phyloP scores from a whole-genome alignment of 1,139 yeast genomes.

The Tardiomyces digboiensis region DNA sequence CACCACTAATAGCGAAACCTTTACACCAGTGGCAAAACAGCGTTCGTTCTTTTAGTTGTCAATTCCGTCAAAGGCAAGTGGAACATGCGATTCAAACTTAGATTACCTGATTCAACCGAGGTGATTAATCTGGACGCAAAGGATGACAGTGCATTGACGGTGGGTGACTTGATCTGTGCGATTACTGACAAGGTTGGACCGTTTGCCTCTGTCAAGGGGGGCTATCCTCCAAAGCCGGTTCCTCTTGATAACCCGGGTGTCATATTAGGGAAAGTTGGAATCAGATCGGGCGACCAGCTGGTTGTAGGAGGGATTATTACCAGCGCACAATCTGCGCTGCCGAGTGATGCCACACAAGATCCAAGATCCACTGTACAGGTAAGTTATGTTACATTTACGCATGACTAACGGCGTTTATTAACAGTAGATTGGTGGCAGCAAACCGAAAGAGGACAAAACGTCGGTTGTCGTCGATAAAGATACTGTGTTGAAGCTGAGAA shows the following conservation, averaged over 20 bases:
- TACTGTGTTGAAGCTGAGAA: constrained; percentile 34
- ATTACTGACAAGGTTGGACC: constrained; percentile 5
- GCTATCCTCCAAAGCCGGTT: constrained; percentile 52
- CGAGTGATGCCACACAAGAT: no score
- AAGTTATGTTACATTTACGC: neutral
- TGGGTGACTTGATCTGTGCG: constrained; percentile 17
- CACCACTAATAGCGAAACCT: no score
- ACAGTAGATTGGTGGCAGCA: no score
- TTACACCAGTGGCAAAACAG: no score
- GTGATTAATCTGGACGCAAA: constrained; percentile 13
- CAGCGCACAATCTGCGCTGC: neutral
- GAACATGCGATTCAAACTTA: constrained; percentile 20
- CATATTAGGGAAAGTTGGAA: constrained; percentile 32
- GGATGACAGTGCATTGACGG: constrained; percentile 15
- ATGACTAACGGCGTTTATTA: no score
- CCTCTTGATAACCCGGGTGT: constrained; percentile 20
- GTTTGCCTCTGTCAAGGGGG: constrained; percentile 33
- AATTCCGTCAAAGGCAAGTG: no score
- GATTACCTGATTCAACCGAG: constrained; percentile 11
- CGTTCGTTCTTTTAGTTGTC: no score
- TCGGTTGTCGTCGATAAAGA: neutral
- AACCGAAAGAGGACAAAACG: neutral
- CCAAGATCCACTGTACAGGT: neutral
- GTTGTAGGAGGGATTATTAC: constrained; percentile 25
- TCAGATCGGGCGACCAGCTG: constrained; percentile 51